Base-by-base conservation (phyloP, 208 protist genomes). In the Novymonas esmeraldas region DNA sequence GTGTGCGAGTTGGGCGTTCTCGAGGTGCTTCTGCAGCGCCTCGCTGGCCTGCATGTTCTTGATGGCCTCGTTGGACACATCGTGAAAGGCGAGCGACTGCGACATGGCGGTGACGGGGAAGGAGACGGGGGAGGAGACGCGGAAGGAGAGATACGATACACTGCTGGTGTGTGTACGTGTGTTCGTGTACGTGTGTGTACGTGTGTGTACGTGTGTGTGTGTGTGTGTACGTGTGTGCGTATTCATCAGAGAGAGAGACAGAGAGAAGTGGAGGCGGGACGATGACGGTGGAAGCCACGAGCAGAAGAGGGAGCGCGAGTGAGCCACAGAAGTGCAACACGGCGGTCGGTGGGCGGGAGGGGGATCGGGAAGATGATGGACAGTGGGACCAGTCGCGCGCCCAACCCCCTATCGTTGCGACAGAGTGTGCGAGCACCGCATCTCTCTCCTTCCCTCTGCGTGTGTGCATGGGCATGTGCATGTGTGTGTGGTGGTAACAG, bases 1-100 rank as follows among this genome's bases (percentile, higher is more conserved):
- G 73, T 96, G 91, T 4, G 87, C 91, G 29, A 92, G 74, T 75
- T 96, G 91, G 6, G 91, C 91, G 61, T 96, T 94, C 79, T 93
- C 88, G 9, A 96, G 79, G 79, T 94, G 87, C 78, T 89, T 90
- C 38, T 79, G 76, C 38, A 96, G 83, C 9, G 89, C 91, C 84
- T 96, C 84, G 70, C 89, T 96, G 39, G 91, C 63, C 28, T 66
- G 62, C 91, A 95, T 94, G 38, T 64, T 11, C 26, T 48, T 31
- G 44, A 95, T 87, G 14, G 85, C 87, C 16, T 95, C 90, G 26
- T 77, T 82, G 39, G 86, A 93, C 6, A 95, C n/a, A 57, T 95
- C 81, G 70, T 95, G 85, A 70, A 93, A 89, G 22, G 67, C 71
- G 42, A 91, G 78, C 49, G 75, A 76, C 58, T 84, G 54, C 13